phyloP scores from a whole-genome alignment of 2,329 filamentous ascomycete genomes.

The Paecilomyces formosus region DNA sequence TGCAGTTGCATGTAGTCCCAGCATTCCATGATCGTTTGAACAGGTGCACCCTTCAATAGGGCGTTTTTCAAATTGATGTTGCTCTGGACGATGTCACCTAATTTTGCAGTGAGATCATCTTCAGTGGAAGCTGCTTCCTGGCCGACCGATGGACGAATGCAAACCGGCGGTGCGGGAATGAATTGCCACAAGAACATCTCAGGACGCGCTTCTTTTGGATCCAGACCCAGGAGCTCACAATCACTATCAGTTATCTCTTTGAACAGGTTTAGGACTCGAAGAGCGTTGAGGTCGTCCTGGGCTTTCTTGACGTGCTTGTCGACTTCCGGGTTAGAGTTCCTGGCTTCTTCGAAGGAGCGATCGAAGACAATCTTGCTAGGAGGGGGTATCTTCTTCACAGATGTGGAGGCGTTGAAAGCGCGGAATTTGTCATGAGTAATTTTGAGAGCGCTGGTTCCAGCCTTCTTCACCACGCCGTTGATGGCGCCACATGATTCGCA shows the following conservation, averaged over 20 bases:
- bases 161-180: conserved; percentile 86
- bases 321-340: conserved; percentile 68
- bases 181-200: conserved; percentile 99
- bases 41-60: conserved; percentile 71
- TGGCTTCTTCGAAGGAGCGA: conserved; percentile 72
- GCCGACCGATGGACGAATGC: conserved; percentile 85
- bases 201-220: conserved; percentile 77
- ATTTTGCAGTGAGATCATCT: conserved; percentile 91
- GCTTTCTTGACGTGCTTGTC: conserved; percentile 89
- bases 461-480: conserved; percentile 89
- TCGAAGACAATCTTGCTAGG: conserved; percentile 79
- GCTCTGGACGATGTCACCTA: conserved; percentile 93
- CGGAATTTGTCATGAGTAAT: conserved; percentile 90
- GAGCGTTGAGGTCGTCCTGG: conserved; percentile 86
- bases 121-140: conserved; percentile 92
- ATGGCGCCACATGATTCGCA: conserved; percentile 75
- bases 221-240: conserved; percentile 83
- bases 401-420: conserved; percentile 79
- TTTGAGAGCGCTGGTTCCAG: conserved; percentile 74
- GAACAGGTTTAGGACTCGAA: conserved; percentile 84
- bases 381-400: conserved; percentile 75
- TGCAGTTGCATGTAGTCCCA: conserved; percentile 97
- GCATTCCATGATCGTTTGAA: conserved; percentile 91
- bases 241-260: conserved; percentile 77
- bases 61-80: conserved; percentile 81